Evolutionary conservation across 2,329 filamentous ascomycete genomes (phyloP).

Genomic region (Acephala macrosclerotiorum): DNA sequence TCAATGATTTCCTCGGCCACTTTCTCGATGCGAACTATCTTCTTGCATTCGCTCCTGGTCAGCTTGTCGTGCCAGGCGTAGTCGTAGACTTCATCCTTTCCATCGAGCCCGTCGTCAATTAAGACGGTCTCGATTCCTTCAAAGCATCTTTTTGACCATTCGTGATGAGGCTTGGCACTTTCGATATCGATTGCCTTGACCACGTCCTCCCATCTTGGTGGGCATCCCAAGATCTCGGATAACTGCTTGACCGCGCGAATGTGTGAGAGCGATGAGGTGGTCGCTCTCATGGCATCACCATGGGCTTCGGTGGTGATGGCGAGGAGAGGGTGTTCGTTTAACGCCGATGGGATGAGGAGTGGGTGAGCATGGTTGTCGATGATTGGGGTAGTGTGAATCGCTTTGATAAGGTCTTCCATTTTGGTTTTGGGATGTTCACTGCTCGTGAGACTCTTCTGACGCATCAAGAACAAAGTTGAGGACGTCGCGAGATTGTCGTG

Average conservation of each 20-base stretch:
- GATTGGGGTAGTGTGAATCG: conserved; percentile 64
- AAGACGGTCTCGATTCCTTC: conserved; percentile 76
- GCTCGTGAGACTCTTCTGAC: background rate
- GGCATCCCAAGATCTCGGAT: conserved; percentile 67
- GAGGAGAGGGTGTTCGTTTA: conserved; percentile 57
- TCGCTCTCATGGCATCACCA: conserved; percentile 70
- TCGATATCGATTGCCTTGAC: conserved; percentile 37
- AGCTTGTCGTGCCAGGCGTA: conserved; percentile 73
- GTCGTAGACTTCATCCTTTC: conserved; percentile 60
- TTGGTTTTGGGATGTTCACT: background rate
- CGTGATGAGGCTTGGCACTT: conserved; percentile 48
- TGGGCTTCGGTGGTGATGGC: conserved; percentile 77
- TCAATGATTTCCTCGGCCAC: conserved; percentile 70
- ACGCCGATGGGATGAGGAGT: conserved; percentile 61
- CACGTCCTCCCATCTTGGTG: conserved; percentile 67
- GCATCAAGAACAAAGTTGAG: background rate
- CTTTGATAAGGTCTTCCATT: conserved; percentile 41
- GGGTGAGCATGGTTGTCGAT: conserved; percentile 80
- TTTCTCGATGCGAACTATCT: conserved; percentile 81
- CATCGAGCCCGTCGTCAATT: conserved; percentile 78
- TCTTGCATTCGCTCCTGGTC: conserved; percentile 68
- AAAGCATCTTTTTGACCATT: conserved; percentile 70
- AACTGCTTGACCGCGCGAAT: conserved; percentile 75
- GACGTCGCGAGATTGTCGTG: background rate
- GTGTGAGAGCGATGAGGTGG: conserved; percentile 69